Conservation (phyloP, 2,329 filamentous ascomycete genomes). For the Calonectria montana region DNA sequence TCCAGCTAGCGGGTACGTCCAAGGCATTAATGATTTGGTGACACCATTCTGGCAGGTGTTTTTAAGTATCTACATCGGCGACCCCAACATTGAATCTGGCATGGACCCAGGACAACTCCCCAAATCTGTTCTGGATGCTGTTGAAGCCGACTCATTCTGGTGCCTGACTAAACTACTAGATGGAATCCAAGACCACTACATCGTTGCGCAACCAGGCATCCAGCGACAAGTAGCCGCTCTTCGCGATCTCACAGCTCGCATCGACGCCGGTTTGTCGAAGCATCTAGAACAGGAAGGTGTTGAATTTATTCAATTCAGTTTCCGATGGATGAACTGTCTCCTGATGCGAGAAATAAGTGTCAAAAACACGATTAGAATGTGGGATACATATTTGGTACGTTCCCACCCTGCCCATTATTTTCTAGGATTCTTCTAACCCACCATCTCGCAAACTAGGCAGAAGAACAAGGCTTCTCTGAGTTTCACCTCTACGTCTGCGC, state of each 20-base stretch:
- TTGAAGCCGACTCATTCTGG: slow-evolving; percentile 98
- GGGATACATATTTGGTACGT: slow-evolving; percentile 97
- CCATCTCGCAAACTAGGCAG: slow-evolving; percentile 70
- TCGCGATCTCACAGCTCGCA: slow-evolving; percentile 89
- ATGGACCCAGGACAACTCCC: slow-evolving; percentile 98
- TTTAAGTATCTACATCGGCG: slow-evolving; percentile 92
- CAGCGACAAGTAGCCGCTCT: slow-evolving; percentile 92
- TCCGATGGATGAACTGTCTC: slow-evolving; percentile 99
- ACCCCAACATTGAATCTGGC: slow-evolving; percentile 88
- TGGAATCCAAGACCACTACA: slow-evolving; percentile 99
- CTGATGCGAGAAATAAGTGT: slow-evolving; percentile 98
- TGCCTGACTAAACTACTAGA: slow-evolving; percentile 98
- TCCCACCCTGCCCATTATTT: neutral
- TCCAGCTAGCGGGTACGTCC: slow-evolving; percentile 96
- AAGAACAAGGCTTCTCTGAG: slow-evolving; percentile 97
- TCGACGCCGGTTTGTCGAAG: slow-evolving; percentile 85
- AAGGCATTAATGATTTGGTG: slow-evolving; percentile 98
- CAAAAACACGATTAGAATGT: slow-evolving; percentile 97
- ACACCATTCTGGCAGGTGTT: slow-evolving; percentile 99
- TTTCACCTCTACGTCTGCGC: slow-evolving; percentile 99
- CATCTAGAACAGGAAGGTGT: slow-evolving; percentile 92
- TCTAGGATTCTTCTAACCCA: slow-evolving; percentile 3
- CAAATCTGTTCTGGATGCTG: slow-evolving; percentile 89
- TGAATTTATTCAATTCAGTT: slow-evolving; percentile 99
- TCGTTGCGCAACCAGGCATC: slow-evolving; percentile 96